These are phyloP conservation scores for Penicillium tannophilum DNA, from an alignment of 495 filamentous ascomycete species.

Conservation along the genomic window DNA sequence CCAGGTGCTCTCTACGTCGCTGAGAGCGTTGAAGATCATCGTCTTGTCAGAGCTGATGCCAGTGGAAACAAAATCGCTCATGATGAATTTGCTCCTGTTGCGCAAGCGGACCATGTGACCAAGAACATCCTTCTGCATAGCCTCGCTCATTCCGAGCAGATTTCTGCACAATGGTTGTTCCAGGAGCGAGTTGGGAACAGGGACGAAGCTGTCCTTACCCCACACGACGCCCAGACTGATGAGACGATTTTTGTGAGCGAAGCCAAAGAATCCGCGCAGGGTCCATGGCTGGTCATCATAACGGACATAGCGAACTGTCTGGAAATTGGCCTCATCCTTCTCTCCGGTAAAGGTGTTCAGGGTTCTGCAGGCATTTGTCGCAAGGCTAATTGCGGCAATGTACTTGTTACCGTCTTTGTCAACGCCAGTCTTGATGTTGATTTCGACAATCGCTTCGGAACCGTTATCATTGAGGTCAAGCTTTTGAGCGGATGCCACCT, in stretches of 20 bases:
- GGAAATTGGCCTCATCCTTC: neutral
- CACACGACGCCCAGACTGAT: neutral
- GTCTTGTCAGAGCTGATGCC: neutral
- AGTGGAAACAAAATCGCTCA: neutral
- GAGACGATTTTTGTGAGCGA: neutral
- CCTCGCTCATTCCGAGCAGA: neutral
- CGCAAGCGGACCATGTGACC: neutral
- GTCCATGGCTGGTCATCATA: slow-evolving; percentile 1
- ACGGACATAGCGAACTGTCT: slow-evolving; percentile 2
- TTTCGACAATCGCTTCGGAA: slow-evolving; percentile 1
- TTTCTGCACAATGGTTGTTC: neutral
- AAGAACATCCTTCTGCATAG: slow-evolving; percentile 4
- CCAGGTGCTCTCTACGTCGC: neutral
- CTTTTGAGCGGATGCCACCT: neutral
- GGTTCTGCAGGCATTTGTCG: neutral
- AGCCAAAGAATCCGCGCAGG: slow-evolving; percentile 2
- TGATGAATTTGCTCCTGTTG: slow-evolving; percentile 1
- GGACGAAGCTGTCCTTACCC: neutral
- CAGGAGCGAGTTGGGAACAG: neutral
- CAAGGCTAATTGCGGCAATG: neutral
- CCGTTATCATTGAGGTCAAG: neutral
- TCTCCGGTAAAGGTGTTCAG: neutral
- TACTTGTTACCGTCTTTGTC: neutral
- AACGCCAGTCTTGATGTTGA: slow-evolving; percentile 2
- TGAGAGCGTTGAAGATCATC: slow-evolving; percentile 2